Conservation (phyloP, 768 basidiomycete species). For the Kwoniella europaea region DNA sequence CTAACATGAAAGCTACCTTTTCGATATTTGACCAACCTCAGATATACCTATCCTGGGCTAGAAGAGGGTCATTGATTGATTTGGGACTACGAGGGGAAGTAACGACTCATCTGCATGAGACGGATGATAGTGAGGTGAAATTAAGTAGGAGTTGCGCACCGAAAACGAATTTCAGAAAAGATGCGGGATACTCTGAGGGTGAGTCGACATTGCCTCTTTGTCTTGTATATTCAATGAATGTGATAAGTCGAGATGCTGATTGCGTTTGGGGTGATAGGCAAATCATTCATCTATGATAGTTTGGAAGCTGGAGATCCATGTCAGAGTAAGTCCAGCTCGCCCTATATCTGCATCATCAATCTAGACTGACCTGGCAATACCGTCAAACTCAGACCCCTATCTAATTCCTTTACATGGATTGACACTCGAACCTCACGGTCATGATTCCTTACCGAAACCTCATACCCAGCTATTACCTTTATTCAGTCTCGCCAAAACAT, state of each 20-base stretch:
- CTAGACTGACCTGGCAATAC: neutral
- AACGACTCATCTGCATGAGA: constrained; percentile 54
- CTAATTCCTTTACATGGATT: constrained; percentile 54
- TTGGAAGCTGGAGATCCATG: constrained; percentile 54
- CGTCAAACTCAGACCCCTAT: constrained; percentile 45
- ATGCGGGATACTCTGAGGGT: constrained; percentile 39
- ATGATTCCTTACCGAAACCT: constrained; percentile 53
- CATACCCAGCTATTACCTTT: constrained; percentile 55
- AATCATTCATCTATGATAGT: constrained; percentile 52
- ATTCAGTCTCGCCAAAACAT: constrained; percentile 57
- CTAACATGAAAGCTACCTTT: constrained; percentile 54
- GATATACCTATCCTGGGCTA: constrained; percentile 55
- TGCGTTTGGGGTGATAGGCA: constrained; percentile 18
- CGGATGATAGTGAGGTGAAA: constrained; percentile 46
- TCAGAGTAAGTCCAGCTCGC: constrained; percentile 43
- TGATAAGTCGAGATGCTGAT: neutral
- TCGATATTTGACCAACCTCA: constrained; percentile 58
- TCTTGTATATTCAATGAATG: too few species aligned
- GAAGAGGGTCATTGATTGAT: constrained; percentile 49
- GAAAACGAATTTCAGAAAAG: constrained; percentile 48
- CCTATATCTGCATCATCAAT: neutral
- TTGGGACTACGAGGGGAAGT: constrained; percentile 51
- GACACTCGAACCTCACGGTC: constrained; percentile 53
- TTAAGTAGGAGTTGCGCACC: constrained; percentile 53
- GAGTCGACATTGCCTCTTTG: constrained; percentile 8